These are phyloP conservation scores for Cucurbita argyrosperma DNA, from an alignment of 306 rosid species.

Conservation along the genomic window DNA sequence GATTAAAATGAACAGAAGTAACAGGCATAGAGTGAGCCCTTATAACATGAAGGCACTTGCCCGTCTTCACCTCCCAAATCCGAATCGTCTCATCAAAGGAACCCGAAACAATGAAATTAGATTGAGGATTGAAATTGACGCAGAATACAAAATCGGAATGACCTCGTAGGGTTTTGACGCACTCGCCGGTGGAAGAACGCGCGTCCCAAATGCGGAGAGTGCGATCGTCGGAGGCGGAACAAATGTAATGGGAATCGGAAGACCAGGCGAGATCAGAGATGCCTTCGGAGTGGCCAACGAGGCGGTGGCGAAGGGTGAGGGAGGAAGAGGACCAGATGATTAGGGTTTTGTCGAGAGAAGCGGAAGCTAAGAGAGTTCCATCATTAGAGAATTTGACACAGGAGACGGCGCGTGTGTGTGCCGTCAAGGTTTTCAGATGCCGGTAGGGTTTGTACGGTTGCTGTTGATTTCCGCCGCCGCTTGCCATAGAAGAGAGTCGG, in stretches of 20 bases:
- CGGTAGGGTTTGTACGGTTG: constrained; percentile 58
- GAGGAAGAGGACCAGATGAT: constrained; percentile 54
- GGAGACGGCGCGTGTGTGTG: constrained; percentile 48
- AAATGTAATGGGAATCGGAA: constrained; percentile 83
- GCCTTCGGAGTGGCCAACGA: constrained; percentile 67
- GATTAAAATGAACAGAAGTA: constrained; percentile 73
- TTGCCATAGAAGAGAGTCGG: background rate
- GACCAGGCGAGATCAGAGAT: constrained; percentile 81
- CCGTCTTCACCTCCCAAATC: constrained; percentile 92
- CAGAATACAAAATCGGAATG: constrained; percentile 64
- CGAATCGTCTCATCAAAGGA: constrained; percentile 72
- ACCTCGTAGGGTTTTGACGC: constrained; percentile 80
- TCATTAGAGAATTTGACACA: constrained; percentile 85
- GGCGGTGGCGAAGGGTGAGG: constrained; percentile 53
- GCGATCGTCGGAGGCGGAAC: constrained; percentile 88
- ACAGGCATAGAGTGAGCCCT: constrained; percentile 63
- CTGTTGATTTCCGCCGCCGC: constrained; percentile 16
- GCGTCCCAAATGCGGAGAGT: constrained; percentile 93
- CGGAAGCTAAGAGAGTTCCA: constrained; percentile 64
- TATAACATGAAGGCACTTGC: constrained; percentile 44
- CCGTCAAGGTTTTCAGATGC: constrained; percentile 50
- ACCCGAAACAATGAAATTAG: constrained; percentile 71
- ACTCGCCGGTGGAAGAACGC: constrained; percentile 34
- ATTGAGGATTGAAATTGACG: constrained; percentile 74
- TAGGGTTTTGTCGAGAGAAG: constrained; percentile 71